phyloP scores from a whole-genome alignment of 306 rosid genomes.

The Lithocarpus polystachyus region DNA sequence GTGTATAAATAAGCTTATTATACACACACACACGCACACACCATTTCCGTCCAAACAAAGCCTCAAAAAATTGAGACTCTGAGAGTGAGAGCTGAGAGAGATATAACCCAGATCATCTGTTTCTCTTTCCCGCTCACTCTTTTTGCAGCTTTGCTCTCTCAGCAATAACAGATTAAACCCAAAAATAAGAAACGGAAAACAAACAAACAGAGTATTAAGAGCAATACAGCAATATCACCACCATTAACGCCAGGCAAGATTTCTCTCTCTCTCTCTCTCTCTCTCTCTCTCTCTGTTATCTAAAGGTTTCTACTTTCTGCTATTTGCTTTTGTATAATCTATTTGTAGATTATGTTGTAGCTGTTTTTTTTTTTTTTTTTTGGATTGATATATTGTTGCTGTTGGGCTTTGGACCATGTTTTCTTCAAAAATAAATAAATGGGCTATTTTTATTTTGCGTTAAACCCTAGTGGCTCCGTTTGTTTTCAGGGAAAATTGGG shows the following conservation, averaged over 20 bases:
- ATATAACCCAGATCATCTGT: not conserved
- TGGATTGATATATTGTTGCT: not conserved
- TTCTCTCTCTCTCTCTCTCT: not conserved
- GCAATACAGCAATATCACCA: slow-evolving; percentile 10
- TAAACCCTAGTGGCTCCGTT: slow-evolving; percentile 35
- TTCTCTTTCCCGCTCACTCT: slow-evolving; percentile 17
- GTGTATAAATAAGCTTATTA: not conserved
- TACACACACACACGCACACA: not conserved
- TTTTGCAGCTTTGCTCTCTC: not conserved
- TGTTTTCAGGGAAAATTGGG: not conserved
- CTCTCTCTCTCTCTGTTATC: not conserved
- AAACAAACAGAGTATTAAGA: not conserved
- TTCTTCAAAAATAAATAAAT: no score
- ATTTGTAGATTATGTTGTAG: not conserved
- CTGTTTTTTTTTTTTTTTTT: no score
- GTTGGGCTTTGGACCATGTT: not conserved
- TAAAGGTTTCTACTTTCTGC: not conserved
- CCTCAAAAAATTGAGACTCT: not conserved
- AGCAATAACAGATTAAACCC: not conserved
- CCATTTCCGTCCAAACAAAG: slow-evolving; percentile 14
- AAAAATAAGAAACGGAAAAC: no score
- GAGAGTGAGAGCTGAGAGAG: not conserved
- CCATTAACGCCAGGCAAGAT: slow-evolving; percentile 35
- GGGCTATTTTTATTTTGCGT: not conserved
- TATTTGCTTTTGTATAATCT: not conserved